Base-by-base conservation (phyloP, 2,329 filamentous ascomycete species). In the Aspergillus brunneoviolaceus region DNA sequence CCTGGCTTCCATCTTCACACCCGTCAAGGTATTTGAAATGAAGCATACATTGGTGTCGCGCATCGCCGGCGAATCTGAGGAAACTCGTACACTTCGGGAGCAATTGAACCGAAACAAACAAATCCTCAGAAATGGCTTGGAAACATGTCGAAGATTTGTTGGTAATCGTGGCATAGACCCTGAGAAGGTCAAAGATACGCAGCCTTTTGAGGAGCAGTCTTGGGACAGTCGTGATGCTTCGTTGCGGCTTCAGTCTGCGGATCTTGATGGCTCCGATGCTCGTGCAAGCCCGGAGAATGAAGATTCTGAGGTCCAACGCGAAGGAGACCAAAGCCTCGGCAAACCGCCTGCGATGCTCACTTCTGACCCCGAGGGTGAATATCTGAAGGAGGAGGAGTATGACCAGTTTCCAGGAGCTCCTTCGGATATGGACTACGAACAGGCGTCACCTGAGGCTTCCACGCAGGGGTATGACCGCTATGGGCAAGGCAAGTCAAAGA, bases 1-100 rank as follows among this genome's bases (percentile, higher is more conserved):
- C 27, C 51, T 61, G n/a, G 14, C 51, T 16, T 14, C n/a, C 14
- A 39, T 58, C 6, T 42, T 61, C 14, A 35, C 35, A 9, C 55
- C 55, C 12, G 35, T 58, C 6, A 49, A 48, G 23, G 55, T 61
- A 9, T 58, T 55, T 39, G 27, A 58, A n/a, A 61, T 61, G 55
- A 47, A 51, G 11, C 14, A 48, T 2, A 45, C 51, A n/a, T 33
- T 61, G n/a, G 51, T 61, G 27, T 47, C 51, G 1, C 47, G 47
- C n/a, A 61, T 61, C 27, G 55, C 59, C 19, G 51, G 59, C 12
- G 55, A 61, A 21, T 61, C 59, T 7, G 47, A 55, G 27, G 59
- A 61, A n/a, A 55, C 29, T n/a, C 39, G 51, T 21, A 39, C 55
- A 21, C 3, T 61, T 2, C 51, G 55, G 16, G 35, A 58, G 23